These are phyloP conservation scores for Meira nashicola DNA, from an alignment of 1,284 basidiomycete species.

Conservation along the genomic window DNA sequence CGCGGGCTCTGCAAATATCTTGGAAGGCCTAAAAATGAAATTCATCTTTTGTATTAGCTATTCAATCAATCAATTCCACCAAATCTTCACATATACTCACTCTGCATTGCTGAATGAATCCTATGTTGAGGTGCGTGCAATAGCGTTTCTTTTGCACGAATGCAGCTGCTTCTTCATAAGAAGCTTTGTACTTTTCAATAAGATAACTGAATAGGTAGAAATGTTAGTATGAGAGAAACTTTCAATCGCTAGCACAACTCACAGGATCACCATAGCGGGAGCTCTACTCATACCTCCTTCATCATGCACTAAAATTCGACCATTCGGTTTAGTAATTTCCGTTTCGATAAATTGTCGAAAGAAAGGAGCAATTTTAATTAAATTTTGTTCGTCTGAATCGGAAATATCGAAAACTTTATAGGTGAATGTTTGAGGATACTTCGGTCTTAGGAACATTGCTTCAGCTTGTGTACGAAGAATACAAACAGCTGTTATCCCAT, in stretches of 20 bases:
- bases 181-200: conserved; percentile 3
- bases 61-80: no score
- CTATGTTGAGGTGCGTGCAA: conserved; percentile 11
- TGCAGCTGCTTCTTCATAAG: conserved; percentile 8
- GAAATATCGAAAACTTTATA: conserved; percentile 16
- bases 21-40: no score
- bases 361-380: conserved; percentile 17
- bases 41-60: no score
- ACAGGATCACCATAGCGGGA: conserved; percentile 12
- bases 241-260: background rate
- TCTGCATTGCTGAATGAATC: background rate
- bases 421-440: conserved; percentile 11
- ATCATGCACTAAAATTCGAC: conserved; percentile 14
- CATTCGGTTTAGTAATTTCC: background rate
- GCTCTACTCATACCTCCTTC: conserved; percentile 15
- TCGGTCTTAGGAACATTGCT: conserved; percentile 8
- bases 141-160: conserved; percentile 13
- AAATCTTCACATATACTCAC: background rate
- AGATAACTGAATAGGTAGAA: conserved; percentile 5
- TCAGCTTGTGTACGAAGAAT: background rate
- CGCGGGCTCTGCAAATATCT: no score
- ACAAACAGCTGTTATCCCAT: conserved; percentile 3
- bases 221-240: background rate
- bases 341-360: conserved; percentile 8
- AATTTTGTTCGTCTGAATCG: conserved; percentile 20